phyloP scores from a whole-genome alignment of 2,329 filamentous ascomycete species.

The Cordyceps javanica region DNA sequence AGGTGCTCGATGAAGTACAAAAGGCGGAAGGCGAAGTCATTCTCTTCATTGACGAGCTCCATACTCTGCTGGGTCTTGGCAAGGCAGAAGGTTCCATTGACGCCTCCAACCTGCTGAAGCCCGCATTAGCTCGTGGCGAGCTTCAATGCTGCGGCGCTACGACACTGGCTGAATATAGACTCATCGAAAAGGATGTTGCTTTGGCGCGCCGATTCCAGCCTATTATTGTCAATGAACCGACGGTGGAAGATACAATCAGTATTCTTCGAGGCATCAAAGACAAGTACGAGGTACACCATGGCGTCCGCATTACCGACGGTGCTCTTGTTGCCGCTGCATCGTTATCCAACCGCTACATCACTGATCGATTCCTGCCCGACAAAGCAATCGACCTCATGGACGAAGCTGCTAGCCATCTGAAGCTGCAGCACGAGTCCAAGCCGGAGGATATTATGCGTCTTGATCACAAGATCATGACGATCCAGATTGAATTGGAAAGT shows the following conservation, averaged over 20 bases:
- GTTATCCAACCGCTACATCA: conserved; percentile 93
- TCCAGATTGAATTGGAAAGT: conserved; percentile 94
- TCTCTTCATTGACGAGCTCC: conserved; percentile 90
- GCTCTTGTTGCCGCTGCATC: conserved; percentile 88
- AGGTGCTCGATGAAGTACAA: conserved; percentile 84
- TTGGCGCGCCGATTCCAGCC: conserved; percentile 90
- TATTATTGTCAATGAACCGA: conserved; percentile 86
- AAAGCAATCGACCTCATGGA: conserved; percentile 97
- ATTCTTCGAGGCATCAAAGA: conserved; percentile 96
- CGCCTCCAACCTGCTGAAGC: conserved; percentile 90
- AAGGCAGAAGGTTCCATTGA: conserved; percentile 97
- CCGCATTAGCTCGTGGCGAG: conserved; percentile 85
- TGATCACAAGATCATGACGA: conserved; percentile 92
- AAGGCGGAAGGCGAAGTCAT: conserved; percentile 86
- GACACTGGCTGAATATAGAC: conserved; percentile 83
- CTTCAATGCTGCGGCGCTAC: conserved; percentile 94
- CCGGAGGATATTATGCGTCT: conserved; percentile 89
- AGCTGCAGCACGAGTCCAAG: conserved; percentile 93
- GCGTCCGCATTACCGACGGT: conserved; percentile 88
- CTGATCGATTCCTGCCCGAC: conserved; percentile 90
- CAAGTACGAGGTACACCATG: conserved; percentile 94
- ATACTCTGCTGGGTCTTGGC: conserved; percentile 83
- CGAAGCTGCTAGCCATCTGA: conserved; percentile 83
- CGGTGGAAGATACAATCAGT: conserved; percentile 86
- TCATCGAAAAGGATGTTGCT: conserved; percentile 94